Evolutionary conservation across 1,284 basidiomycete genomes (phyloP), one percentile per base, ranked within the genome.

Genomic region (Trametes hirsuta): DNA sequence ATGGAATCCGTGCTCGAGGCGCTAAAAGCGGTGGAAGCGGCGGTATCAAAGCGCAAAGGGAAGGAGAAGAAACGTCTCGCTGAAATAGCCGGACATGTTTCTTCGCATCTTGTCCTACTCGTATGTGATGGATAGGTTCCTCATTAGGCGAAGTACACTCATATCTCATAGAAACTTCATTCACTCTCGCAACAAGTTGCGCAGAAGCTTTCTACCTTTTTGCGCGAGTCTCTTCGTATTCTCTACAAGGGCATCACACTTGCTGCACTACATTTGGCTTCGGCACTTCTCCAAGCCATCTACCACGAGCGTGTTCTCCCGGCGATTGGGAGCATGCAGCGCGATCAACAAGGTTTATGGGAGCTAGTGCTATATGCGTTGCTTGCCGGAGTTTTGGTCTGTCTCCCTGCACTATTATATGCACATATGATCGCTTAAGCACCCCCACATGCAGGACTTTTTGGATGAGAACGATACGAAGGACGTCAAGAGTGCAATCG

Each of bases 321-420:
- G 0, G 66, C 68, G 0, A 61, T 68, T 6, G 68, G 65, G 4
- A 64, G 61, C 9, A 42, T 60, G n/a, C 53, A 51, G 2, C 41
- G 61, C 1, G 68, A 70, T n/a, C 66, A 70, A 53, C 67, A 66
- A 47, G 24, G 35, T 12, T 49, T 56, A 2, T 76, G 74, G 75
- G 73, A 76, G 37, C 44, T 53, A 0, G 64, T 75, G 12, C 57
- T 74, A 39, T 59, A 70, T 44, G 61, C 69, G 14, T 39, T 75
- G 6, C 62, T 77, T 2, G 71, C 72, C 1, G 76, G 76, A 10
- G 65, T 77, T 24, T 62, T 76, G 66, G 76, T 76, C 25, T 45
- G 72, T 66, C 12, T 44, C 10, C n/a, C n/a, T 5, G 14, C 3
- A 37, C 21, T 25, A 5, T 41, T 2, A 22, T 11, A 11, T 41